phyloP scores from a whole-genome alignment of 2,329 filamentous ascomycete genomes.

The Paecilomyces niveus region DNA sequence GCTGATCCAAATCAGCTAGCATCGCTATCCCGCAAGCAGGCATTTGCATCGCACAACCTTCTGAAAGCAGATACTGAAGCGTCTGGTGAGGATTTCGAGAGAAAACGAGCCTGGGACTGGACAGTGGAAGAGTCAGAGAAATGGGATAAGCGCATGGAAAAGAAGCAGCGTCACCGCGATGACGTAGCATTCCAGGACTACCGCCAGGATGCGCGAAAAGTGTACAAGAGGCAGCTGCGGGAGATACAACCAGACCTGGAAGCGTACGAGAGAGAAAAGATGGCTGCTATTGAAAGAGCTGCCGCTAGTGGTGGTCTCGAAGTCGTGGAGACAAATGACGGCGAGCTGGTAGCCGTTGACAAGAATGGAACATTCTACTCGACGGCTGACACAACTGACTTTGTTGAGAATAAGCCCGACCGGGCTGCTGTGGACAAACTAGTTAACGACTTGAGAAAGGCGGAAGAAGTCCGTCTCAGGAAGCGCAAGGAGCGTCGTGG shows the following conservation, averaged over 20 bases:
- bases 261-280: slow-evolving; percentile 80
- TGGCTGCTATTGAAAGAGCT: slow-evolving; percentile 74
- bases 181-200: slow-evolving; percentile 89
- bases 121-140: slow-evolving; percentile 88
- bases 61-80: slow-evolving; percentile 86
- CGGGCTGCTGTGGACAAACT: slow-evolving; percentile 82
- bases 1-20: slow-evolving; percentile 71
- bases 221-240: slow-evolving; percentile 85
- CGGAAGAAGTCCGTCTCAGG: slow-evolving; percentile 79
- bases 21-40: slow-evolving; percentile 75
- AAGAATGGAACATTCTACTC: slow-evolving; percentile 86
- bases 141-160: slow-evolving; percentile 86
- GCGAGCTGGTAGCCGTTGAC: slow-evolving; percentile 90
- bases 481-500: slow-evolving; percentile 75
- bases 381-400: slow-evolving; percentile 73
- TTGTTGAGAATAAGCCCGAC: slow-evolving; percentile 77
- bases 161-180: slow-evolving; percentile 73
- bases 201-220: slow-evolving; percentile 76
- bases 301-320: slow-evolving; percentile 79
- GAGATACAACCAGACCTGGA: slow-evolving; percentile 72
- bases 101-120: slow-evolving; percentile 98
- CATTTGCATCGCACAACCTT: slow-evolving; percentile 84
- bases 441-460: slow-evolving; percentile 77
- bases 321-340: slow-evolving; percentile 90
- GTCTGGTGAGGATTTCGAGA: slow-evolving; percentile 84